Evolutionary conservation across 2,329 filamentous ascomycete genomes (phyloP), one percentile per base, ranked within the genome.

Genomic region (Hymenoscyphus repandus): DNA sequence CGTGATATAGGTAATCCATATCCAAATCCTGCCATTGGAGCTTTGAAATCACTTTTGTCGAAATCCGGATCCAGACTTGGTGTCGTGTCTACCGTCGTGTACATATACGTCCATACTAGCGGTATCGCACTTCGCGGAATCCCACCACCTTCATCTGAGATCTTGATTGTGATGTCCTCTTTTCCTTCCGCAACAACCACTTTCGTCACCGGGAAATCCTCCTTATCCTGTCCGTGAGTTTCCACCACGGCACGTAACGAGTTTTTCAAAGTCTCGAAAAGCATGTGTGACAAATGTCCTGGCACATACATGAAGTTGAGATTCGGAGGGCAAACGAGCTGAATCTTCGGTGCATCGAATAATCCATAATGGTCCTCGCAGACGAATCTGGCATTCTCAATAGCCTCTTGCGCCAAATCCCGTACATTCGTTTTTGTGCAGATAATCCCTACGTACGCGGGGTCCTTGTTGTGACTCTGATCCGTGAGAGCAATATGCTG

Each of bases 101-200:
- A 99, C 93, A 97, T 99, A 70, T 99, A 99, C 11, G 93, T 99
- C 93, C 93, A 99, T n/a, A 97, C 93, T 12, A 99, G 78, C 5
- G 93, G 93, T 57, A 99, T 97, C 47, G 90, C 82, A 62, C 88
- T 95, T 63, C 93, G 78, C 0, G 93, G 90, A 47, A 99, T 97
- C 55, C 93, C 93, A 57, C 93, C 93, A 52, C 93, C 93, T 72
- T 99, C 93, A 68, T 99, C 93, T 4, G 87, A 89, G 62, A 99
- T 87, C 73, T 99, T 99, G 75, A 99, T 96, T 5, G 93, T 99
- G 64, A 99, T 99, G 65, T 99, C 93, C 71, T 99, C 93, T 68
- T 93, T 92, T 52, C 93, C 93, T 71, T 99, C 92, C 31, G 93
- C 93, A 30, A 99, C 90, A 54, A 99, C 95, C 47, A 99, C 90